These are phyloP conservation scores for Fusarium napiforme DNA, from an alignment of 2,329 filamentous ascomycete species.

Conservation along the genomic window DNA sequence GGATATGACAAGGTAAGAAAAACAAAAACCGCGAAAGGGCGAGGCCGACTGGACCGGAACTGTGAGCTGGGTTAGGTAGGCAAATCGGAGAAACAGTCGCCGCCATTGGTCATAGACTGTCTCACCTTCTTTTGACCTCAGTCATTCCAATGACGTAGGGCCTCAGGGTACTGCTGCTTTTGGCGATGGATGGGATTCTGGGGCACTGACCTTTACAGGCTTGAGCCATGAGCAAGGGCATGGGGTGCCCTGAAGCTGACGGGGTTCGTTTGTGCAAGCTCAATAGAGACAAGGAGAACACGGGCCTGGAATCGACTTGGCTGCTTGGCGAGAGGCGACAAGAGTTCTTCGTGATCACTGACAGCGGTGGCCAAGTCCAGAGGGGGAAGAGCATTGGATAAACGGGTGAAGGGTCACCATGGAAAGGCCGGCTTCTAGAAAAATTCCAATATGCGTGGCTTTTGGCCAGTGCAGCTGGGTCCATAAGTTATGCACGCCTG, in stretches of 20 bases:
- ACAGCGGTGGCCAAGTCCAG: slow-evolving; percentile 25
- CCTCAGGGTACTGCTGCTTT: slow-evolving; percentile 17
- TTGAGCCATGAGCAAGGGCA: slow-evolving; percentile 2
- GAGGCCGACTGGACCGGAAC: slow-evolving; percentile 8
- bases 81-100: slow-evolving; percentile 15
- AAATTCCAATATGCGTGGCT: slow-evolving; percentile 38
- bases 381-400: slow-evolving; percentile 10
- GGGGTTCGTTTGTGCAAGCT: slow-evolving; percentile 17
- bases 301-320: slow-evolving; percentile 33
- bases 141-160: slow-evolving; percentile 43
- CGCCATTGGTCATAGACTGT: slow-evolving; percentile 34
- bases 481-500: slow-evolving; percentile 28
- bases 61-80: background rate
- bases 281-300: slow-evolving; percentile 25
- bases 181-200: slow-evolving; percentile 28
- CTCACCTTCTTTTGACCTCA: slow-evolving; percentile 28
- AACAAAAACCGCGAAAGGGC: slow-evolving; percentile 11
- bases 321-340: slow-evolving; percentile 30
- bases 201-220: slow-evolving; percentile 14
- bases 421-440: slow-evolving; percentile 43
- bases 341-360: slow-evolving; percentile 32
- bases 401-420: slow-evolving; percentile 20
- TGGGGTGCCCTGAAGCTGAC: slow-evolving; percentile 37
- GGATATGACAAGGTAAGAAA: background rate
- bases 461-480: slow-evolving; percentile 22